Evolutionary conservation across 345 rosid species (phyloP).

Genomic region (Salix dunnii): DNA sequence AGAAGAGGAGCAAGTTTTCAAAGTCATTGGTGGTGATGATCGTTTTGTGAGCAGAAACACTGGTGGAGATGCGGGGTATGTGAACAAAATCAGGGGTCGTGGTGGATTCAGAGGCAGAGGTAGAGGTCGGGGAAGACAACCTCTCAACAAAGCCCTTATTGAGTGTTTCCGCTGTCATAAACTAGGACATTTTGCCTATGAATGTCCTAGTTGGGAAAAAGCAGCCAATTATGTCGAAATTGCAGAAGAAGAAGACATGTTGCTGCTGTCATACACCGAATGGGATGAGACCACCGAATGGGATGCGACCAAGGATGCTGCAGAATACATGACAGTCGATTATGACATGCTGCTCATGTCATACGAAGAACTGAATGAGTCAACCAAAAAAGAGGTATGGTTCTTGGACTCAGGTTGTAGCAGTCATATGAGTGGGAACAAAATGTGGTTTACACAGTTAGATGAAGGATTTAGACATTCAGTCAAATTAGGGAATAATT

Average conservation of each 20-base stretch:
- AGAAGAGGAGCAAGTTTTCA: background rate
- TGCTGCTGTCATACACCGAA: too few relatives aligned
- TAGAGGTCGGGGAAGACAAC: background rate
- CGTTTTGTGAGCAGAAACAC: too few relatives aligned
- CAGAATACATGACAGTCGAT: too few relatives aligned
- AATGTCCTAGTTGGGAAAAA: background rate
- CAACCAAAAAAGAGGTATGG: background rate
- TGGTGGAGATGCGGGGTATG: too few relatives aligned
- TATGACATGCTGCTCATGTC: background rate
- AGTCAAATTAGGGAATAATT: too few relatives aligned
- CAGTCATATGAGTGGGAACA: too few relatives aligned
- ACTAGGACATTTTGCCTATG: background rate
- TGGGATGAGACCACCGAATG: too few relatives aligned
- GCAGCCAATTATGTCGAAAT: background rate
- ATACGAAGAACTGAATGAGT: background rate
- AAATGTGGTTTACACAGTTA: too few relatives aligned
- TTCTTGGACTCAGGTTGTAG: too few relatives aligned
- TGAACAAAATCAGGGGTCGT: too few relatives aligned
- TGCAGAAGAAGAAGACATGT: background rate
- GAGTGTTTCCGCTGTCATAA: background rate
- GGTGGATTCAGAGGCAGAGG: background rate
- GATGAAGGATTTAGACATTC: too few relatives aligned
- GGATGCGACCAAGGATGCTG: too few relatives aligned
- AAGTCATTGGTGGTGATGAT: background rate
- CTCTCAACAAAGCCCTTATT: background rate